Base-by-base conservation (phyloP, 2,329 filamentous ascomycete species). In the Eutypella sp. region DNA sequence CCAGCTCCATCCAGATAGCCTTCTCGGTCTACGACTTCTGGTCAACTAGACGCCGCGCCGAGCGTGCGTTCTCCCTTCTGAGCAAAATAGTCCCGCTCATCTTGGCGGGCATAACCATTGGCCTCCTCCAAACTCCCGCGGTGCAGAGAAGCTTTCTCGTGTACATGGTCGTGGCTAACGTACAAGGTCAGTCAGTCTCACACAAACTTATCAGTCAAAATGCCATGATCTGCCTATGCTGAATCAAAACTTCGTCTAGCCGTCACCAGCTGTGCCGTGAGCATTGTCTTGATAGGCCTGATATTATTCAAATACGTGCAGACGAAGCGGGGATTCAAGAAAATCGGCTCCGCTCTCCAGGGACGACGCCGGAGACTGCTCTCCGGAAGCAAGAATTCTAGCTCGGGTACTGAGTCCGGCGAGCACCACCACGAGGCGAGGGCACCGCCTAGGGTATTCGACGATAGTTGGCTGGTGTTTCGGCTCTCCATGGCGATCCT, bases 151-250 rank as follows among this genome's bases (percentile, higher is more conserved):
- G 53, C 37, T 58, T 52, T 27, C 15, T 41, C 16, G 49, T 41
- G 2, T 58, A 58, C 40, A 50, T 58, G 50, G 34, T 54, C 11
- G 43, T 58, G 29, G 55, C 55, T 6, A 58, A 58, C 40, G 19
- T 44, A 7, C 55, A 58, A 50, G 42, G 45, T 47, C 19, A 47
- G 45, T 34, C 16, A n/a, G n/a, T n/a, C n/a, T n/a, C n/a, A n/a
- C n/a, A n/a, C n/a, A n/a, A n/a, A n/a, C n/a, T n/a, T n/a, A n/a
- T n/a, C 18, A 39, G 5, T 34, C 11, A 13, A 25, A 6, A 44
- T 49, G 29, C 29, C 11, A 15, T 33, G 16, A 33, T 4, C 29
- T 33, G 13, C 13, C 29, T 15, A 33, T 29, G 25, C 13, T 15
- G 27, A 11, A 11, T 31, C 22, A 45, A 53, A 20, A 54, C 33